Evolutionary conservation across 768 basidiomycete species (phyloP).

Genomic region (Boletus barrowsii): DNA sequence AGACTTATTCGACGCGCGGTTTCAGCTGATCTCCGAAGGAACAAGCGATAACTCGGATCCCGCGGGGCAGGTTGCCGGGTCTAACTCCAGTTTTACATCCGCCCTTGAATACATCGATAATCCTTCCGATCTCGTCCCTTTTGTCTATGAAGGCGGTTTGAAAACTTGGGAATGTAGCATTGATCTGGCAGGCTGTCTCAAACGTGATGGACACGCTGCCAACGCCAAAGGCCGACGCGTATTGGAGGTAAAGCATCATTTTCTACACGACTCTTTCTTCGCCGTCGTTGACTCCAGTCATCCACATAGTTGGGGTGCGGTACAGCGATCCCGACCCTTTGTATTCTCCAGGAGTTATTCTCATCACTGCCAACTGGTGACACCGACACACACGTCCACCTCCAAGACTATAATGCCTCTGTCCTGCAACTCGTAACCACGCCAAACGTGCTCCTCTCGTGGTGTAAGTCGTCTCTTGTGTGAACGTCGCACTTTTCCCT

Average conservation of each 20-base stretch:
- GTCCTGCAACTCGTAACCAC: constrained; percentile 77
- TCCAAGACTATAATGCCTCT: constrained; percentile 90
- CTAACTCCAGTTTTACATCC: constrained; percentile 14
- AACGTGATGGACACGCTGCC: constrained; percentile 28
- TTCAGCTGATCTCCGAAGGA: constrained; percentile 75
- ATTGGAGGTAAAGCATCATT: constrained; percentile 56
- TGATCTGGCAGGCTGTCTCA: constrained; percentile 74
- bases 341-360: constrained; percentile 63
- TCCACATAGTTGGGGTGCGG: constrained; percentile 81
- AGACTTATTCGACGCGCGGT: constrained; percentile 95
- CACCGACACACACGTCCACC: constrained; percentile 54
- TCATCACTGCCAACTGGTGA: constrained; percentile 22
- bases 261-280: not conserved
- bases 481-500: not conserved
- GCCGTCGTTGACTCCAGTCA: not conserved
- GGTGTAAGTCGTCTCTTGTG: constrained; percentile 57
- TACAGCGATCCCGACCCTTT: constrained; percentile 81
- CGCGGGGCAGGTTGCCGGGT: constrained; percentile 17
- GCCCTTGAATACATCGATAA: constrained; percentile 69
- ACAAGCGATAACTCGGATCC: constrained; percentile 33
- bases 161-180: constrained; percentile 98
- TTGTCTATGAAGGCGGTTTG: constrained; percentile 92
- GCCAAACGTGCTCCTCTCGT: constrained; percentile 74
- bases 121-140: constrained; percentile 86
- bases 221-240: constrained; percentile 49